Evolutionary conservation across 495 filamentous ascomycete genomes (phyloP), one percentile per base, ranked within the genome.

Genomic region (Aspergillus hancockii): DNA sequence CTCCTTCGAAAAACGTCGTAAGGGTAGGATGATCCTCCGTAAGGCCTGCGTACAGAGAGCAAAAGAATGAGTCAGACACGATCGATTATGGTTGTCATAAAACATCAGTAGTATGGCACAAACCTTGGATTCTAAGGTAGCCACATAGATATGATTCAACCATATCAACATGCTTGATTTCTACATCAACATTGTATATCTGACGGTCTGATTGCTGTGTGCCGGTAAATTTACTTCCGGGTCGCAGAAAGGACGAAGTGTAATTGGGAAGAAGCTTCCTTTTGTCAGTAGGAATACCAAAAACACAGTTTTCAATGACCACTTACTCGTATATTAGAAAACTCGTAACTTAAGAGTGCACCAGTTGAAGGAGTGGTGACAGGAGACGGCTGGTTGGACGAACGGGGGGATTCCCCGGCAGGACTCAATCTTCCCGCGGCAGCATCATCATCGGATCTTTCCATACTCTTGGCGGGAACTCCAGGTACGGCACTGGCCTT

Each of bases 1-100:
- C 95, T 63, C 93, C 95, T 76, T 97, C 92, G 65, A 99, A 99
- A 69, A 95, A 99, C 3, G 95, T 99, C 2, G 92, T 98, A 43
- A 99, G 75, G 30, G 93, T 97, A 36, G 93, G 93, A 71, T 98
- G 92, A 73, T 97, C 91, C 69, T 94, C 88, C 2, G 95, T 98
- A 14, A 99, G 80, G 40, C 94, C 93, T 98, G 46, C 1, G 52
- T 10, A 36, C 25, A 51, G 49, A 34, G 43, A 46, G 57, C 38
- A 55, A n/a, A n/a, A n/a, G n/a, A n/a, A 56, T 60, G 54, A 49
- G 55, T 73, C 36, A 79, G 63, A 54, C 28, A 22, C 51, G 52
- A 34, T 22, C 22, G 45, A 36, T 16, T 9, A 22, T 12, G 10
- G 10, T 14, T 36, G 21, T n/a, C 14, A 19, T 47, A 47, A 1